A percentile compares a stretch with the other conserved stretches of the same genome.
Evolutionary conservation across 192 early-diverging fungal species (phyloP).

Genomic region (Coemansia aciculifera): DNA sequence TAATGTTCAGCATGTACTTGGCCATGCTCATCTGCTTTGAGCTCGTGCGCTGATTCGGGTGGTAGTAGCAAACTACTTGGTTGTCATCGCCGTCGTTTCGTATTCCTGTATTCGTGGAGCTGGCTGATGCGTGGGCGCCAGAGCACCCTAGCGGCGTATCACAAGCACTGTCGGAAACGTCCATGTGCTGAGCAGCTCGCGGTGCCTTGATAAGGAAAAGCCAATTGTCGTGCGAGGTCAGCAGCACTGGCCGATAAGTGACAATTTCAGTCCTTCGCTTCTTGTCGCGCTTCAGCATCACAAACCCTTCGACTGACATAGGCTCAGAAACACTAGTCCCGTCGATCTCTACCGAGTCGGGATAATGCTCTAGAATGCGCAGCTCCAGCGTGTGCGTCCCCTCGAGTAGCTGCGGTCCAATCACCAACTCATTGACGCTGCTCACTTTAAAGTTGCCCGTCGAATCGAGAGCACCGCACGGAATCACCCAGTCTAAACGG

Average conservation of each 20-base stretch:
- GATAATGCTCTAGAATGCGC: constrained; percentile 44
- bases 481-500: constrained; percentile 46
- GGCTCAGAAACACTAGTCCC: constrained; percentile 24
- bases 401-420: constrained; percentile 37
- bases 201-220: constrained; percentile 45
- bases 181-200: constrained; percentile 31
- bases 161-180: constrained; percentile 22
- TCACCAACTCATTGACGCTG: constrained; percentile 22
- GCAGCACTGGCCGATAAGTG: constrained; percentile 33
- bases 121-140: neutral
- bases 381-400: constrained; percentile 47
- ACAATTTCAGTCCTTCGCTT: constrained; percentile 23
- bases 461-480: constrained; percentile 30
- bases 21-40: constrained; percentile 49
- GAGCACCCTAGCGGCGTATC: neutral
- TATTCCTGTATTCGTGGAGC: neutral
- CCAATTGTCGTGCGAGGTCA: constrained; percentile 35
- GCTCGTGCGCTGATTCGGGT: constrained; percentile 24
- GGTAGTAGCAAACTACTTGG: constrained; percentile 28
- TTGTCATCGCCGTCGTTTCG: neutral
- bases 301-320: constrained; percentile 40
- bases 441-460: constrained; percentile 10
- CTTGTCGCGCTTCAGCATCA: constrained; percentile 47
- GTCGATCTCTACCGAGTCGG: constrained; percentile 24
- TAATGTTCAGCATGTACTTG: constrained; percentile 44